Evolutionary conservation across 2,329 filamentous ascomycete species (phyloP).

Genomic region (Alternaria burnsii): DNA sequence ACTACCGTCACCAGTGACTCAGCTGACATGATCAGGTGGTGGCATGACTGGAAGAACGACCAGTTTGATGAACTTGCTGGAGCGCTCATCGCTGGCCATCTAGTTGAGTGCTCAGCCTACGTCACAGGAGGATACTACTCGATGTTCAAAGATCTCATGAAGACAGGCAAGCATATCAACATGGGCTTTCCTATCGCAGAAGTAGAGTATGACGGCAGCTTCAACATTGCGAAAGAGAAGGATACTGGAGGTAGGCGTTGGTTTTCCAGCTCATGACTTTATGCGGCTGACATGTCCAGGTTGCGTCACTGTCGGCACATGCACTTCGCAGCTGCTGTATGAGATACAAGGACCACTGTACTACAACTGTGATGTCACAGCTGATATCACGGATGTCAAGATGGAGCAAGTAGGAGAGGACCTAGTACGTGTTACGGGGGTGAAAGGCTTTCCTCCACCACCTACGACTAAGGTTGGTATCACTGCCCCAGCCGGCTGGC

Average conservation of each 20-base stretch:
- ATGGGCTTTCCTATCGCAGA: constrained; percentile 43
- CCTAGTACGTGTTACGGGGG: constrained; percentile 48
- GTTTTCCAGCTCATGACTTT: accelerated
- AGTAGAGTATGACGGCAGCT: constrained; percentile 27
- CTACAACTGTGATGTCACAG: constrained; percentile 57
- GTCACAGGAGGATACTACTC: constrained; percentile 45
- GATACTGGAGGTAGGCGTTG: constrained; percentile 38
- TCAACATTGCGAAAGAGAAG: constrained; percentile 44
- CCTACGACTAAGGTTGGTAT: constrained; percentile 57
- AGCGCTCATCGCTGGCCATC: constrained; percentile 52
- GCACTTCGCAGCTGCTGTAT: constrained; percentile 61
- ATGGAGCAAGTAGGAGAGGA: constrained; percentile 56
- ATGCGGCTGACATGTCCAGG: constrained; percentile 9
- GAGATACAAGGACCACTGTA: constrained; percentile 49
- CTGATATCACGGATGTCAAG: constrained; percentile 34
- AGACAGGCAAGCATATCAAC: constrained; percentile 45
- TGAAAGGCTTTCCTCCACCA: constrained; percentile 56
- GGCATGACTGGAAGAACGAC: constrained; percentile 59
- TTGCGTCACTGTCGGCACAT: constrained; percentile 57
- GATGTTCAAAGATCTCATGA: constrained; percentile 50
- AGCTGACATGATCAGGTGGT: constrained; percentile 56
- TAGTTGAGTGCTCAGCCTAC: constrained; percentile 53
- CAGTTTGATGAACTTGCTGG: constrained; percentile 46
- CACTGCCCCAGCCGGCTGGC: constrained; percentile 40
- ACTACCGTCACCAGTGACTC: constrained; percentile 2